phyloP scores from a whole-genome alignment of 192 early-diverging fungal genomes.

The Ambispora gerdemannii region DNA sequence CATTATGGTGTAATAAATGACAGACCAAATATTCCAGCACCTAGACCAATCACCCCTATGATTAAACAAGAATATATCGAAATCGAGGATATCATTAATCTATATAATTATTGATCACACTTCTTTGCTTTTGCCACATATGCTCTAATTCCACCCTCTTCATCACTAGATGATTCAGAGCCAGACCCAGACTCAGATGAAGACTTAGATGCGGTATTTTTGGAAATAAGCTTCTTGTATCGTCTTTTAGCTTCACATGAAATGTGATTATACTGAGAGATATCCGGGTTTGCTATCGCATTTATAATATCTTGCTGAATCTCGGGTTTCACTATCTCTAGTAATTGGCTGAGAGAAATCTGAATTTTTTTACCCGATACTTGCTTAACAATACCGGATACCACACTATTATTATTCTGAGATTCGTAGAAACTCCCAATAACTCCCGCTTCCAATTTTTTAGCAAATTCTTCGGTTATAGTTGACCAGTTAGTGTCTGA shows the following conservation, averaged over 20 bases:
- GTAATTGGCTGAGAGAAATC: too few relatives aligned
- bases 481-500: slow-evolving; percentile 17
- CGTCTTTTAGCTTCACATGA: slow-evolving; percentile 18
- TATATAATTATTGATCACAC: neutral
- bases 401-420: slow-evolving; percentile 10
- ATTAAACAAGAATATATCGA: neutral
- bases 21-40: neutral
- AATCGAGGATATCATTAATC: neutral
- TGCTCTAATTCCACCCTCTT: neutral
- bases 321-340: too few relatives aligned
- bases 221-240: too few relatives aligned
- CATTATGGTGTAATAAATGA: slow-evolving; percentile 21
- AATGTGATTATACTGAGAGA: too few relatives aligned
- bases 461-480: slow-evolving; percentile 23
- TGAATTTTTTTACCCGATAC: neutral
- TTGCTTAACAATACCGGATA: slow-evolving; percentile 24
- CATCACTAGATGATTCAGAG: slow-evolving; percentile 7
- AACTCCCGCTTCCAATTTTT: neutral
- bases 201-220: slow-evolving; percentile 4
- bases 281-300: too few relatives aligned
- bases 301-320: too few relatives aligned
- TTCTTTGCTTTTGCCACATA: neutral
- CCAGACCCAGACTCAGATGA: neutral
- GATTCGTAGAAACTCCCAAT: neutral
- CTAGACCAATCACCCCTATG: too few relatives aligned